Percentiles rank a stretch among this genome's conserved stretches.
These are phyloP conservation scores for Epichloe gansuensis DNA, from an alignment of 2,329 filamentous ascomycete species.

Conservation along the genomic window DNA sequence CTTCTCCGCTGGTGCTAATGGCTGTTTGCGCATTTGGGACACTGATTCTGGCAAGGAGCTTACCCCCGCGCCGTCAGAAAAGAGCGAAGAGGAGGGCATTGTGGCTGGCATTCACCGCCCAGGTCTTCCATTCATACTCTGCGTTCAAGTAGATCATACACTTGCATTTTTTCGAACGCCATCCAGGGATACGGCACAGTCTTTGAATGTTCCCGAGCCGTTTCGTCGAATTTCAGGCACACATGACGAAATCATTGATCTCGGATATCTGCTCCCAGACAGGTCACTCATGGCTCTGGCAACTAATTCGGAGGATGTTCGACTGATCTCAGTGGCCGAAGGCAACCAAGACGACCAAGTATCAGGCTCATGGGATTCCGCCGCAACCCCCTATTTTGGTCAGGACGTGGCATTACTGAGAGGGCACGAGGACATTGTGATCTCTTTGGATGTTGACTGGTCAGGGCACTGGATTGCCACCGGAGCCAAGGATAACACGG, in stretches of 20 bases:
- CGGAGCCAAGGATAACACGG: conserved; percentile 92
- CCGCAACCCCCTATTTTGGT: conserved; percentile 56
- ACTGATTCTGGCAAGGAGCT: conserved; percentile 65
- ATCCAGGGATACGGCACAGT: conserved; percentile 23
- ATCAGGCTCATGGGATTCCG: conserved; percentile 4
- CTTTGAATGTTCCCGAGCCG: conserved; percentile 31
- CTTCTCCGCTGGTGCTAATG: conserved; percentile 76
- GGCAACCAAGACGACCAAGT: conserved; percentile 14
- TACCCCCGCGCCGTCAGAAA: conserved; percentile 55
- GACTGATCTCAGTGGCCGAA: conserved; percentile 61
- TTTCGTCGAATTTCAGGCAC: conserved; percentile 83
- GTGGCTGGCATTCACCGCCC: conserved; percentile 56
- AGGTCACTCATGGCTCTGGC: conserved; percentile 75
- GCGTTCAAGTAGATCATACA: conserved; percentile 81
- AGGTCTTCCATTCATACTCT: conserved; percentile 57
- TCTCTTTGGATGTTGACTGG: conserved; percentile 89
- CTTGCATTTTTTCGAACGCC: conserved; percentile 55
- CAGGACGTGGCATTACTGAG: conserved; percentile 76
- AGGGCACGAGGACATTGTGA: conserved; percentile 91
- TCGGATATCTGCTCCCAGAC: conserved; percentile 73
- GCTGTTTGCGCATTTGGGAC: conserved; percentile 73
- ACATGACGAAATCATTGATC: conserved; percentile 93
- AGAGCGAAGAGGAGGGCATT: conserved; percentile 52
- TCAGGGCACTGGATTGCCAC: conserved; percentile 95
- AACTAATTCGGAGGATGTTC: conserved; percentile 88